Evolutionary conservation across 2,329 filamentous ascomycete species (phyloP).

Genomic region (Juglanconis sp.): DNA sequence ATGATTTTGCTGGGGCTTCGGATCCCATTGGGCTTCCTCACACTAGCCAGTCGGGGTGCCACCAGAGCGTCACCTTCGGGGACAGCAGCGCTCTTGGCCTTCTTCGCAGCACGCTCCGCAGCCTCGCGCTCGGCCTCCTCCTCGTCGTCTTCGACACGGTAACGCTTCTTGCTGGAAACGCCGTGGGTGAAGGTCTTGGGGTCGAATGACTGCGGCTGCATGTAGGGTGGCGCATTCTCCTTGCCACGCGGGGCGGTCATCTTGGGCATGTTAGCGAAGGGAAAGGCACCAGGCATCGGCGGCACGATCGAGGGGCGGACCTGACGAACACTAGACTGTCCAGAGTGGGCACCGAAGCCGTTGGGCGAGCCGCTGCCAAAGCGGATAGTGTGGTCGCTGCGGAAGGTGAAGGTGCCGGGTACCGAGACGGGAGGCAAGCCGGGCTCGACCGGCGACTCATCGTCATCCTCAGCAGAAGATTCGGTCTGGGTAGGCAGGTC

Average conservation of each 20-base stretch:
- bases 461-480: not conserved
- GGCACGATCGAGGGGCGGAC: conserved; percentile 52
- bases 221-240: conserved; percentile 48
- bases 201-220: conserved; percentile 27
- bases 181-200: conserved; percentile 54
- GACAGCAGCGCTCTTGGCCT: conserved; percentile 49
- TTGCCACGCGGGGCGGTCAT: conserved; percentile 43
- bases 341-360: conserved; percentile 55
- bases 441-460: not conserved
- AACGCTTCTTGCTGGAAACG: conserved; percentile 64
- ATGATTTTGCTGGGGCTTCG: conserved; percentile 10
- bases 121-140: conserved; percentile 51
- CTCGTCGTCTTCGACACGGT: conserved; percentile 54
- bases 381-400: conserved; percentile 61
- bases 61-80: conserved; percentile 51
- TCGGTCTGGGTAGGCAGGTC: conserved; percentile 24
- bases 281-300: conserved; percentile 57
- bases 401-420: conserved; percentile 62
- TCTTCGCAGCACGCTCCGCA: conserved; percentile 53
- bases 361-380: conserved; percentile 47
- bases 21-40: conserved; percentile 1
- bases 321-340: conserved; percentile 60
- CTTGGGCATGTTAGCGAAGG: conserved; percentile 28
- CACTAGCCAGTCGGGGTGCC: conserved; percentile 41
- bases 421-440: conserved; percentile 29